phyloP scores from a whole-genome alignment of 129 eudicot species.

The Ambrosia trifida region DNA sequence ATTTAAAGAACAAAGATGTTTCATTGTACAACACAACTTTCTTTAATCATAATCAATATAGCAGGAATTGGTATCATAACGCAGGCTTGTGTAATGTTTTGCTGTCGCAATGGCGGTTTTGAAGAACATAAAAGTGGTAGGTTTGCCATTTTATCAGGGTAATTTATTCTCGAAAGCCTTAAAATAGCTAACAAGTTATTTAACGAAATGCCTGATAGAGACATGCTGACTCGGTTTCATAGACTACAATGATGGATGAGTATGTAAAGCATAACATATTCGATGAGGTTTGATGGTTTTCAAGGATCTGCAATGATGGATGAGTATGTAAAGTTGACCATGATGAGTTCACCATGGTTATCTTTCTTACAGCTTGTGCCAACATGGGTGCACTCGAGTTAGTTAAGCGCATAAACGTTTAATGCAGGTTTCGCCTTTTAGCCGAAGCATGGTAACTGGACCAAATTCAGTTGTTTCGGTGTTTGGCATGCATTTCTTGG shows the following conservation, averaged over 20 bases:
- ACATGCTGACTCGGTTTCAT: too few species aligned
- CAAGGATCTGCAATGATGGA: constrained; percentile 46
- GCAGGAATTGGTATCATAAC: constrained; percentile 55
- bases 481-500: constrained; percentile 55
- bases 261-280: constrained; percentile 40
- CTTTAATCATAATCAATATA: constrained; percentile 42
- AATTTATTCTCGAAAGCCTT: constrained; percentile 38
- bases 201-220: constrained; percentile 51
- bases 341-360: constrained; percentile 52
- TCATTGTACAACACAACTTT: constrained; percentile 38
- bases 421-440: constrained; percentile 40
- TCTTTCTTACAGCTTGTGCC: constrained; percentile 54
- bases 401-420: constrained; percentile 51
- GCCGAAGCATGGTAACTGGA: constrained; percentile 49
- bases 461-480: constrained; percentile 36
- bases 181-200: constrained; percentile 45
- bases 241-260: constrained; percentile 55
- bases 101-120: too few species aligned
- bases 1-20: constrained; percentile 1
- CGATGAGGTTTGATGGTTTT: constrained; percentile 43
- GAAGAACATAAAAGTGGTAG: too few species aligned
- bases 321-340: constrained; percentile 42
- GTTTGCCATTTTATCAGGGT: constrained; percentile 45
- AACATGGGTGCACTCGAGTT: constrained; percentile 47
- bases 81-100: constrained; percentile 51